Conservation (phyloP, 2,329 filamentous ascomycete species). For the Fusarium albidum region DNA sequence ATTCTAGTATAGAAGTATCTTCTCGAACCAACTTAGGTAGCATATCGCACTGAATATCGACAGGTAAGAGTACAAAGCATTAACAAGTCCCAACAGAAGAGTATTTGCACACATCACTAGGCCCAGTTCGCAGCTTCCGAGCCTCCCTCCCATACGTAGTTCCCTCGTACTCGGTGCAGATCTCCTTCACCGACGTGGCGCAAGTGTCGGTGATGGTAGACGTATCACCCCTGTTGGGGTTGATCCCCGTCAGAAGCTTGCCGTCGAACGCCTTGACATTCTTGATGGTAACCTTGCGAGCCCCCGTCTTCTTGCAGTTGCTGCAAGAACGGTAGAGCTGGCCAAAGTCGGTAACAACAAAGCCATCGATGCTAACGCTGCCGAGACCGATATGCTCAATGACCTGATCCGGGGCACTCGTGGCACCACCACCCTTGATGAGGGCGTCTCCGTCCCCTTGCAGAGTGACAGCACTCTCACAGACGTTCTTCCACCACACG, state of each 20-base stretch:
- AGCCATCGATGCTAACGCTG: conserved; percentile 10
- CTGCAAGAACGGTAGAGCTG: conserved; percentile 11
- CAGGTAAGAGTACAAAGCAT: too few relatives aligned
- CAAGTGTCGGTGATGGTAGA: conserved; percentile 21
- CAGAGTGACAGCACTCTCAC: conserved; percentile 36
- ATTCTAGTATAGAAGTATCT: too few relatives aligned
- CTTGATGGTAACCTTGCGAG: conserved; percentile 4
- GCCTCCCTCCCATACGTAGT: not conserved
- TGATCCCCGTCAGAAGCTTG: conserved; percentile 3
- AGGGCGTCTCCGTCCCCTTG: not conserved
- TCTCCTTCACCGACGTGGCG: conserved; percentile 19
- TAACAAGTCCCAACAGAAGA: too few relatives aligned
- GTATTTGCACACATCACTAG: too few relatives aligned
- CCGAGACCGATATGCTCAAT: conserved; percentile 13
- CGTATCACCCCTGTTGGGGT: conserved; percentile 12
- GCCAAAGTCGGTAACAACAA: conserved; percentile 8
- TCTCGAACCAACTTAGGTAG: too few relatives aligned
- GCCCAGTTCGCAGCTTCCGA: not conserved
- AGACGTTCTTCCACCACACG: conserved; percentile 50
- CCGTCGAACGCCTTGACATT: conserved; percentile 6
- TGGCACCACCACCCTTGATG: conserved; percentile 3
- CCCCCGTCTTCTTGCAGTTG: conserved; percentile 12
- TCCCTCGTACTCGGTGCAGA: conserved; percentile 22
- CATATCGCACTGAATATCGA: too few relatives aligned
- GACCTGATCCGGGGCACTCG: conserved; percentile 2